A percentile compares a stretch with the other conserved stretches of the same genome.
These are phyloP conservation scores for Beauveria sp. DNA, from an alignment of 2,329 filamentous ascomycete species.

Conservation along the genomic window DNA sequence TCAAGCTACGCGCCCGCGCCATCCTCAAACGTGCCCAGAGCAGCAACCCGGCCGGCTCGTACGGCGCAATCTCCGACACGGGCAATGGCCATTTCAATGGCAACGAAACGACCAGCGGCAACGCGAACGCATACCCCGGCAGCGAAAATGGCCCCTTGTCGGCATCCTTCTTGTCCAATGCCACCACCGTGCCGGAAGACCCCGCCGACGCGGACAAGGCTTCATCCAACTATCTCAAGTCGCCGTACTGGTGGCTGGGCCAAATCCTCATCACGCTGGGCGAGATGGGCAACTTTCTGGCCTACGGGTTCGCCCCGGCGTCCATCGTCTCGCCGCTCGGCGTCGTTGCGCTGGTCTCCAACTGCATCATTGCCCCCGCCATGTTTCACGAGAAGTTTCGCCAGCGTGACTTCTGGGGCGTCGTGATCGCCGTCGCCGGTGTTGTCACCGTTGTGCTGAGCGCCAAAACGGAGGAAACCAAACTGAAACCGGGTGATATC, in stretches of 20 bases:
- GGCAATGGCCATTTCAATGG: conserved; percentile 12
- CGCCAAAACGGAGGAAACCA: conserved; percentile 81
- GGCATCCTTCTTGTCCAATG: conserved; percentile 39
- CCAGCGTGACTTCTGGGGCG: conserved; percentile 76
- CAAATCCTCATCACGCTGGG: conserved; percentile 89
- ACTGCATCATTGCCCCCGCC: conserved; percentile 91
- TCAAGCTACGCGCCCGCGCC: conserved; percentile 46
- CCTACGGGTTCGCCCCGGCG: conserved; percentile 94
- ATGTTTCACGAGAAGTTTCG: conserved; percentile 90
- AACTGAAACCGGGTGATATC: conserved; percentile 83
- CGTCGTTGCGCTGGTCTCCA: conserved; percentile 93
- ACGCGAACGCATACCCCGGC: conserved; percentile 26
- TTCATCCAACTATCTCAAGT: conserved; percentile 71
- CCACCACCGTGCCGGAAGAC: conserved; percentile 17
- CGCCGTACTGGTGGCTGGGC: conserved; percentile 93
- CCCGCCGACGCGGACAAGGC: conserved; percentile 27
- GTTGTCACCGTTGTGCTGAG: conserved; percentile 91
- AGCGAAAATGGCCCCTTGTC: conserved; percentile 46
- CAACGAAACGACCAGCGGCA: conserved; percentile 22
- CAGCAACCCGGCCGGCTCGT: conserved; percentile 21
- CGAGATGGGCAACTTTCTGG: conserved; percentile 92
- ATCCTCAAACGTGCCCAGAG: conserved; percentile 40
- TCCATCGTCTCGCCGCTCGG: conserved; percentile 95
- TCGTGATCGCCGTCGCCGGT: conserved; percentile 77
- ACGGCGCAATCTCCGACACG: conserved; percentile 24